phyloP scores from a whole-genome alignment of 2,329 filamentous ascomycete genomes.

The Onygenales sp. region DNA sequence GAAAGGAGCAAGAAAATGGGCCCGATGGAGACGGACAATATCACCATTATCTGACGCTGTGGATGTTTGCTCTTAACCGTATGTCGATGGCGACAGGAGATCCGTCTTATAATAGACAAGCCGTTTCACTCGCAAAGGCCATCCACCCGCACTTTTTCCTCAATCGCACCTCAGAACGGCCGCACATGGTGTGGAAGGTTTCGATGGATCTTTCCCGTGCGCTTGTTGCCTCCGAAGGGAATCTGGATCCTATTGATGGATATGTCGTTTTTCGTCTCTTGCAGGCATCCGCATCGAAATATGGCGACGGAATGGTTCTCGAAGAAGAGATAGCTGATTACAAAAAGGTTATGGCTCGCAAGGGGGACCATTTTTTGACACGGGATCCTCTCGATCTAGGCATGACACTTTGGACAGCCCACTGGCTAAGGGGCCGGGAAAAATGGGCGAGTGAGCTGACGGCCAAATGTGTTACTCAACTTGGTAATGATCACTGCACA shows the following conservation, averaged over 20 bases:
- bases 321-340: slow-evolving; percentile 46
- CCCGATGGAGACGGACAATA: slow-evolving; percentile 51
- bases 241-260: slow-evolving; percentile 48
- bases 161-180: slow-evolving; percentile 21
- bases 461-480: slow-evolving; percentile 25
- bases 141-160: slow-evolving; percentile 46
- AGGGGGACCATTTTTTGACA: slow-evolving; percentile 37
- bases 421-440: slow-evolving; percentile 40
- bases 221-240: slow-evolving; percentile 44
- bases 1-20: slow-evolving; percentile 42
- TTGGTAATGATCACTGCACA: slow-evolving; percentile 20
- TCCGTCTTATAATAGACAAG: slow-evolving; percentile 40
- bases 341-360: slow-evolving; percentile 37
- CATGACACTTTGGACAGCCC: slow-evolving; percentile 50
- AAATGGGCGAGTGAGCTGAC: slow-evolving; percentile 39
- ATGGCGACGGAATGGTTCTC: slow-evolving; percentile 27
- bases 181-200: slow-evolving; percentile 49
- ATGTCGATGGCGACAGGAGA: slow-evolving; percentile 41
- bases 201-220: slow-evolving; percentile 39
- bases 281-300: slow-evolving; percentile 30
- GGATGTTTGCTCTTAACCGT: slow-evolving; percentile 54
- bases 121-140: slow-evolving; percentile 43
- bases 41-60: slow-evolving; percentile 52
- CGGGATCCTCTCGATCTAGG: slow-evolving; percentile 48
- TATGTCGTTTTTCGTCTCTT: slow-evolving; percentile 43